A percentile compares a stretch with the other conserved stretches of the same genome.
phyloP scores from a whole-genome alignment of 2,329 filamentous ascomycete species.

The Pseudohalonectria lignicola region DNA sequence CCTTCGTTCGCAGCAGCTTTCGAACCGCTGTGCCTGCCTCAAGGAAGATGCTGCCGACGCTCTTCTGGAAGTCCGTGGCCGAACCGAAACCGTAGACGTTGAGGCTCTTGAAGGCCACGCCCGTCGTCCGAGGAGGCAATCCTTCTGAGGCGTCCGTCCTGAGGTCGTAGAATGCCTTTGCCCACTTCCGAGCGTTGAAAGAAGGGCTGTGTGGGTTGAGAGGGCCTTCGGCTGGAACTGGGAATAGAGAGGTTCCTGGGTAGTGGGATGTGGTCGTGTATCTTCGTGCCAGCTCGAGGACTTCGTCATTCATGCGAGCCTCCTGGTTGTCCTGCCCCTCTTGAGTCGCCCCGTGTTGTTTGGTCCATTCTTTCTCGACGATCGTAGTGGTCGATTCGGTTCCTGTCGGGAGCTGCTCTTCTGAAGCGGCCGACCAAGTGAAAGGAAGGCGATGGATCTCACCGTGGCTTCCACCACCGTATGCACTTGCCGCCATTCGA shows the following conservation, averaged over 20 bases:
- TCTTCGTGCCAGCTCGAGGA: neutral
- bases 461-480: too few species aligned
- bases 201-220: conserved; percentile 26
- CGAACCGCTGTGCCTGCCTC: conserved; percentile 15
- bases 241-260: neutral
- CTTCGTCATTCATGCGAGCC: neutral
- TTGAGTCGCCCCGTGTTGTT: too few species aligned
- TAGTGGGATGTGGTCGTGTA: neutral
- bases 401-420: too few species aligned
- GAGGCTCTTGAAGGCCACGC: conserved; percentile 29
- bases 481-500: too few species aligned
- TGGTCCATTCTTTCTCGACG: too few species aligned
- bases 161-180: conserved; percentile 22
- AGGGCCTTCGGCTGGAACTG: too few species aligned
- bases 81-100: conserved; percentile 29
- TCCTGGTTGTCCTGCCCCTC: too few species aligned
- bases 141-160: too few species aligned
- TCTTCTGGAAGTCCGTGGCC: conserved; percentile 29
- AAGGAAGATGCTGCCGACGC: conserved; percentile 21
- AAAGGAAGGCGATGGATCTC: too few species aligned
- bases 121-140: conserved; percentile 21
- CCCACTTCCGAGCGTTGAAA: conserved; percentile 31
- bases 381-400: too few species aligned
- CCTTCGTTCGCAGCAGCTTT: conserved; percentile 13
- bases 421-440: too few species aligned